Percentiles rank a stretch among this genome's conserved stretches.
Conservation (phyloP, 306 rosid species). For the Glycyrrhiza uralensis region DNA sequence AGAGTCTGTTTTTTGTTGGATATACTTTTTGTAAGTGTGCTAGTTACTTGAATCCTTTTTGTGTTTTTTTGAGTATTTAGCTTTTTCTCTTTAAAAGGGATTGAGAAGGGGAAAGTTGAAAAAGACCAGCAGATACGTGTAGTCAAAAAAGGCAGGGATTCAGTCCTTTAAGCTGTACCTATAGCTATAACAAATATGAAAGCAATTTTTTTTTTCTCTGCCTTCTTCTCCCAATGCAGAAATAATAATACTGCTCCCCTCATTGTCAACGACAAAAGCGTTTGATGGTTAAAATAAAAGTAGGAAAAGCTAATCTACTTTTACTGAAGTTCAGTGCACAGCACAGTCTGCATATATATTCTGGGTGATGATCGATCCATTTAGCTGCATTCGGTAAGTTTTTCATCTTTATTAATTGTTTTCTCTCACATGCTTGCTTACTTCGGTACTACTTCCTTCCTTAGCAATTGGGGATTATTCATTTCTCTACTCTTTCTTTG, state of each 20-base stretch:
- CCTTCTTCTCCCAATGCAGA: constrained; percentile 14
- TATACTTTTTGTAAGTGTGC: constrained; percentile 17
- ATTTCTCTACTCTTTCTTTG: background rate
- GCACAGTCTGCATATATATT: constrained; percentile 4
- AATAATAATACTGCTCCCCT: constrained; percentile 1
- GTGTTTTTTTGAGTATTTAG: background rate
- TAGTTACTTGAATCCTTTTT: constrained; percentile 19
- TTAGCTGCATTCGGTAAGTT: constrained; percentile 25
- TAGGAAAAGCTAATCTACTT: constrained; percentile 30
- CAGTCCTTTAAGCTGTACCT: constrained; percentile 29
- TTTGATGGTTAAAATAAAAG: constrained; percentile 7
- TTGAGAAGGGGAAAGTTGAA: constrained; percentile 24
- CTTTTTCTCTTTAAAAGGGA: constrained; percentile 4
- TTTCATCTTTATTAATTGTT: background rate
- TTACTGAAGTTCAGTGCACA: constrained; percentile 18
- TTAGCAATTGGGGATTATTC: constrained; percentile 18
- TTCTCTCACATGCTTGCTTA: constrained; percentile 3
- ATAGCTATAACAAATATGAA: background rate
- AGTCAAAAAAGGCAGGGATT: constrained; percentile 25
- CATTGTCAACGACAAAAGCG: constrained; percentile 20
- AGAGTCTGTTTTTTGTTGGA: constrained; percentile 1
- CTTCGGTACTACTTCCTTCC: background rate
- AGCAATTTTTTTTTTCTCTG: background rate
- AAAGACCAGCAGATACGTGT: constrained; percentile 27
- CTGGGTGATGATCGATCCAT: constrained; percentile 20